phyloP scores from a whole-genome alignment of 371 early-diverging fungal species.

The Rhizopus stolonifer region DNA sequence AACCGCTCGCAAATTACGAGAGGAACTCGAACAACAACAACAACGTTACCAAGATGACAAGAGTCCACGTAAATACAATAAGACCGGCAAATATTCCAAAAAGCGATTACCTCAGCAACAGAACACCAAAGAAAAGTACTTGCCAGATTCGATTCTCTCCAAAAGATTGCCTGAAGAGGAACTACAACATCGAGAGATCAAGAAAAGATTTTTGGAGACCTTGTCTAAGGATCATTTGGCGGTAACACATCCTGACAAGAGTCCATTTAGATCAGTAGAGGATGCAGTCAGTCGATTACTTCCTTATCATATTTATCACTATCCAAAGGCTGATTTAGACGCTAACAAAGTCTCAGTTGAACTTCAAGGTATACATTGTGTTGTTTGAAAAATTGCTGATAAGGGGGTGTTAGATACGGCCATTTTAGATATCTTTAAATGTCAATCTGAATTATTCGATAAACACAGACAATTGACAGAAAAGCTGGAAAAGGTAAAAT shows the following conservation, averaged over 20 bases:
- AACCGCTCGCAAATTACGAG: conserved; percentile 38
- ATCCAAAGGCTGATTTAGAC: conserved; percentile 62
- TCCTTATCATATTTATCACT: conserved; percentile 75
- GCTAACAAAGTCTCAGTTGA: conserved; percentile 52
- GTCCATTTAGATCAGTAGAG: conserved; percentile 58
- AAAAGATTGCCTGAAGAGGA: conserved; percentile 54
- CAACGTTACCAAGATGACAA: conserved; percentile 30
- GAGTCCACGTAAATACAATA: conserved; percentile 60
- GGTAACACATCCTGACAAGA: conserved; percentile 51
- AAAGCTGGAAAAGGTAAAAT: conserved; percentile 25
- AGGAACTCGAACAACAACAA: conserved; percentile 36
- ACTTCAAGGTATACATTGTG: conserved; percentile 37
- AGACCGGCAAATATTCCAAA: conserved; percentile 68
- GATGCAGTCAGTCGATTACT: conserved; percentile 67
- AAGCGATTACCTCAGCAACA: conserved; percentile 42
- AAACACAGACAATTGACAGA: conserved; percentile 24
- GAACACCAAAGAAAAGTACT: neutral
- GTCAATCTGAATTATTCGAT: conserved; percentile 38
- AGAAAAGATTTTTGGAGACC: conserved; percentile 39
- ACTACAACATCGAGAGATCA: conserved; percentile 41
- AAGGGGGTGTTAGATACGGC: conserved; percentile 32
- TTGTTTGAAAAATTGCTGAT: no score
- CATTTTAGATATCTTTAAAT: conserved; percentile 44
- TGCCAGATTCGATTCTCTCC: conserved; percentile 31
- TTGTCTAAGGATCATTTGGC: conserved; percentile 51